Base-by-base conservation (phyloP, 208 protist genomes). In the Trypanosoma conorhini region DNA sequence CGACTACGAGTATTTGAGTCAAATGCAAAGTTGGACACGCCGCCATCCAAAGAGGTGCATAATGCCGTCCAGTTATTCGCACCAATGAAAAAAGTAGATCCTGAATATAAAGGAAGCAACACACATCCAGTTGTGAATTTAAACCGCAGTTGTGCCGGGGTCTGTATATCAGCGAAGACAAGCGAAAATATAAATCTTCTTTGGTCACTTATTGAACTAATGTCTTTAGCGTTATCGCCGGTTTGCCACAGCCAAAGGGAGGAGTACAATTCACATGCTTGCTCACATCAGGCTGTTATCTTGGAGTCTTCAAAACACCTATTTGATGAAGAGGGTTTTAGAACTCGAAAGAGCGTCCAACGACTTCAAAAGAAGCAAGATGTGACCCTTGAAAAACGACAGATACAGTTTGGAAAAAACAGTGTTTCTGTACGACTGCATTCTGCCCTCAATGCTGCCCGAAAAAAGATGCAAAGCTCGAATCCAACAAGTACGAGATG, bases 221-320 rank as follows among this genome's bases (percentile, higher is more conserved):
- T 82, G 56, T 60, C 67, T 19, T 80, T 77, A 30, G 65, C 57
- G 1, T 73, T 51, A 8, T 76, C 82, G 8, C 82, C 83, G n/a
- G 69, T 64, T 58, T 92, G 88, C 65, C 70, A 85, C 35, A 91
- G 84, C 75, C 73, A 71, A 71, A 72, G 77, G 0, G 24, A 63
- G 42, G 74, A 79, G 10, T 79, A 67, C 38, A 72, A 44, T 13
- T 87, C 81, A 62, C 87, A 91, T 78, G 80, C 79, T 57, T 83
- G 79, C 38, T 83, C 81, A 26, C 79, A 94, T 42, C 91, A 96
- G 64, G 91, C 87, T 12, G 79, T 94, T 33, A 83, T 96, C 26
- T 62, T 96, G 10, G 88, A 96, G 68, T 88, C 91, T 15, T 96
- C 91, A 13, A 96, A 96, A 56, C 88, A 96, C 63, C 74, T 96